Conservation (phyloP, 257 asterid genomes). For the Primulina tabacum region DNA sequence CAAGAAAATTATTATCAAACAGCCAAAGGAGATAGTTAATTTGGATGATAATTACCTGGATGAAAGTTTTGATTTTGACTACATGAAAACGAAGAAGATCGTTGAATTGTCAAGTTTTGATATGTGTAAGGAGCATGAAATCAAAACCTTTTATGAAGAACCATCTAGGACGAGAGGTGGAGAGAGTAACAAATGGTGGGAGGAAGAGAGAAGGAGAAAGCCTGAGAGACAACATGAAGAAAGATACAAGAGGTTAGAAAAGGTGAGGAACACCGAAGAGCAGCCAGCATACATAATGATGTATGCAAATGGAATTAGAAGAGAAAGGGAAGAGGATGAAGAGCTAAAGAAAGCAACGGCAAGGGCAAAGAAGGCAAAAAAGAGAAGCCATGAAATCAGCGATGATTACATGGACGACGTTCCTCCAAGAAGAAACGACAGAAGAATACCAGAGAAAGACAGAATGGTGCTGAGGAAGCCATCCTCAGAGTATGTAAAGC, state of each 20-base stretch:
- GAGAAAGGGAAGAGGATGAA: slow-evolving; percentile 95
- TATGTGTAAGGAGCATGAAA: slow-evolving; percentile 43
- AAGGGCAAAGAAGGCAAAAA: slow-evolving; percentile 69
- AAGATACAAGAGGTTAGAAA: slow-evolving; percentile 51
- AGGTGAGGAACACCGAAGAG: slow-evolving; percentile 56
- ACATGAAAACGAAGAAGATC: slow-evolving; percentile 79
- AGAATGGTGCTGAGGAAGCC: slow-evolving; percentile 54
- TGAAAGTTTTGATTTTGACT: slow-evolving; percentile 69
- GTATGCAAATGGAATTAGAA: slow-evolving; percentile 67
- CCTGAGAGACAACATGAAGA: slow-evolving; percentile 57
- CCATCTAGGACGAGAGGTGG: slow-evolving; percentile 55
- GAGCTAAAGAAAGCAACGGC: slow-evolving; percentile 41
- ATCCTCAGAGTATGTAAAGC: slow-evolving; percentile 50
- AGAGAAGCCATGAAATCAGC: slow-evolving; percentile 59
- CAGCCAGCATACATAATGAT: slow-evolving; percentile 59
- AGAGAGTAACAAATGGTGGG: slow-evolving; percentile 60
- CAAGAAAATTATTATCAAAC: slow-evolving; percentile 72
- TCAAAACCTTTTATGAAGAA: slow-evolving; percentile 46
- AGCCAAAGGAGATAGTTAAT: slow-evolving; percentile 66
- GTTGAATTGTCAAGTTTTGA: slow-evolving; percentile 67
- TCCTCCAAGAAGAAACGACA: slow-evolving; percentile 69
- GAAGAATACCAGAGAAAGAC: slow-evolving; percentile 69
- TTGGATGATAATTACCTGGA: slow-evolving; percentile 82
- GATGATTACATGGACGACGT: slow-evolving; percentile 66
- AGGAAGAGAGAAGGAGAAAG: slow-evolving; percentile 57